These are phyloP conservation scores for Venturiaceae sp. DNA, from an alignment of 2,329 filamentous ascomycete species.

Conservation along the genomic window DNA sequence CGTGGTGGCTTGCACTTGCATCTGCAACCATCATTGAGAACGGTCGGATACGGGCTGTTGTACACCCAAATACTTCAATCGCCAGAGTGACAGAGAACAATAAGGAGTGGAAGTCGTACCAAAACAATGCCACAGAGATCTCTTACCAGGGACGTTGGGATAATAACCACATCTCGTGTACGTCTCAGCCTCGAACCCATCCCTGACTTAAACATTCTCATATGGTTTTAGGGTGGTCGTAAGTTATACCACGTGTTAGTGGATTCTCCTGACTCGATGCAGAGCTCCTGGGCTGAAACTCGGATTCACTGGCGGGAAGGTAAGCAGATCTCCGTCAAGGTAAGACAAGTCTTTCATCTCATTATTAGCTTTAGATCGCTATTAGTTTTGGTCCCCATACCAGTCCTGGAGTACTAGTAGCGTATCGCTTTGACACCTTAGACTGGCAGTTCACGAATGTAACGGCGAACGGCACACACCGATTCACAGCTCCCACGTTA, in stretches of 20 bases:
- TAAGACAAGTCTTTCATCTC: neutral
- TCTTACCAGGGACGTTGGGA: constrained; percentile 56
- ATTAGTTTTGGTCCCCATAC: constrained; percentile 46
- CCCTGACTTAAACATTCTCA: neutral
- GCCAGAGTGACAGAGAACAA: constrained; percentile 19
- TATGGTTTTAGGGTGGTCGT: constrained; percentile 41
- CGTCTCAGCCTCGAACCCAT: constrained; percentile 10
- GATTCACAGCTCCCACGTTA: constrained; percentile 40
- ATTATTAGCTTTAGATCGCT: constrained; percentile 26
- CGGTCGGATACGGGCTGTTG: constrained; percentile 26
- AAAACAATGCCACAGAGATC: constrained; percentile 42
- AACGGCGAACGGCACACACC: constrained; percentile 45
- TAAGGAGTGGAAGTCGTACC: constrained; percentile 36
- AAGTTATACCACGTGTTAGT: constrained; percentile 16
- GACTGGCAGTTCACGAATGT: constrained; percentile 55
- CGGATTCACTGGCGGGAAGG: constrained; percentile 43
- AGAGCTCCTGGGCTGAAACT: constrained; percentile 44
- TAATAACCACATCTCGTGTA: constrained; percentile 46
- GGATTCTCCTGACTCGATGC: neutral
- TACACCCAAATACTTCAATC: constrained; percentile 28
- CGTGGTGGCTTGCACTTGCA: constrained; percentile 11
- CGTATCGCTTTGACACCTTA: constrained; percentile 47
- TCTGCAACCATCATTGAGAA: constrained; percentile 33
- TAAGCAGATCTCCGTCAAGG: constrained; percentile 9
- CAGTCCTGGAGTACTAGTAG: constrained; percentile 40